A percentile compares a stretch with the other conserved stretches of the same genome.
phyloP scores from a whole-genome alignment of 139 green algal species.

The Chlorella sp. region DNA sequence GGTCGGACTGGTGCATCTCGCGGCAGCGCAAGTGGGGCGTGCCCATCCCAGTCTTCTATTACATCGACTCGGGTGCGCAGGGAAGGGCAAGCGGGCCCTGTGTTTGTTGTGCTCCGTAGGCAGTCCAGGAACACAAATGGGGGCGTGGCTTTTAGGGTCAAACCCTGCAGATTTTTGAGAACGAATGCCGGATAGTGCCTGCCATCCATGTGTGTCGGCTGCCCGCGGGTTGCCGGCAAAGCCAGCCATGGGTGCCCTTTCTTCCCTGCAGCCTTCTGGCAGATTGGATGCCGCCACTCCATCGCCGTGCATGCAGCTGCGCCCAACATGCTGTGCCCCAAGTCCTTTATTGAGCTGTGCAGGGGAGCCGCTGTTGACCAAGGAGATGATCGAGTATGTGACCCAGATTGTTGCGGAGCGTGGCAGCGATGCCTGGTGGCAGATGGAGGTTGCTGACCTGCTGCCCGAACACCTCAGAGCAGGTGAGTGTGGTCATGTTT shows the following conservation, averaged over 20 bases:
- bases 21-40: slow-evolving; percentile 98
- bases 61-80: slow-evolving; percentile 76
- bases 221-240: neutral
- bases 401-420: slow-evolving; percentile 71
- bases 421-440: slow-evolving; percentile 92
- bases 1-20: slow-evolving; percentile 98
- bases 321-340: too few species aligned
- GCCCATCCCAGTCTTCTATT: slow-evolving; percentile 98
- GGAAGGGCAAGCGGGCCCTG: too few species aligned
- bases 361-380: slow-evolving; percentile 91
- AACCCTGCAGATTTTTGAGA: too few species aligned
- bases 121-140: too few species aligned
- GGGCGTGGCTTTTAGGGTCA: too few species aligned
- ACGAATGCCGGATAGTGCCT: too few species aligned
- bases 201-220: neutral
- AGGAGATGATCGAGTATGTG: slow-evolving; percentile 90
- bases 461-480: slow-evolving; percentile 76
- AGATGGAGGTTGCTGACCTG: slow-evolving; percentile 80
- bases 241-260: neutral
- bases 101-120: too few species aligned
- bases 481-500: slow-evolving; percentile 20
- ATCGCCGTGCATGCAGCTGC: neutral
- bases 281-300: neutral
- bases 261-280: neutral
- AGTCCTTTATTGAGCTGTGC: neutral